Base-by-base conservation (phyloP, 768 basidiomycete genomes). In the Panus rudis region DNA sequence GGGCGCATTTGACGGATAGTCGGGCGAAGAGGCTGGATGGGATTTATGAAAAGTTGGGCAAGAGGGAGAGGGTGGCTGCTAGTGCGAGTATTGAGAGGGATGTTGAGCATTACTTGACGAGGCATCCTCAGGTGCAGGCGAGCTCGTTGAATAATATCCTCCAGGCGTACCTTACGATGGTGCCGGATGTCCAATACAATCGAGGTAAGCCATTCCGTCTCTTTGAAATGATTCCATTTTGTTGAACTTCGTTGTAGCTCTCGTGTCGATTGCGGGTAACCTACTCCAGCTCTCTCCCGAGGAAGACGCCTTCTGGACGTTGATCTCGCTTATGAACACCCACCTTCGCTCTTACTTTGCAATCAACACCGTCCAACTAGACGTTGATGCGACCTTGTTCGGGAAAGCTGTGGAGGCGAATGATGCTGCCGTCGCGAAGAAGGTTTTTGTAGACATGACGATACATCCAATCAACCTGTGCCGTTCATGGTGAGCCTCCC, bases 271-370 rank as follows among this genome's bases (percentile, higher is more conserved):
- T 41, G 75, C 80, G 17, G 84, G 84, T 2, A 80, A 87, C 48
- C 63, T 91, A 35, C 63, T 91, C 0, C 62, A 83, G 7, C 78
- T 84, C 37, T 76, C 85, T 0, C 89, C 88, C 0, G 88, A 92
- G 49, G 89, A 92, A 57, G 89, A 92, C 50, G 88, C 85, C 0
- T 92, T 92, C 59, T 92, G 88, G 88, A 90, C 85, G 16, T 90
- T 91, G 56, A 72, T 86, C 1, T 87, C 86, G 3, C 64, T 91
- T 50, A 92, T 92, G 88, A 86, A 91, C 51, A 73, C 76, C 1
- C 80, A 89, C 50, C 66, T 90, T n/a, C 81, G 88, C 1, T 68
- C 80, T 0, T 89, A 89, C 59, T 92, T 88, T 56, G 75, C 81
- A 27, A 54, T 70, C 3, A 71, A 63, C 39, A 64, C 70, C 2